Conservation (phyloP, 1,284 basidiomycete species). For the Quambalaria eucalypti region DNA sequence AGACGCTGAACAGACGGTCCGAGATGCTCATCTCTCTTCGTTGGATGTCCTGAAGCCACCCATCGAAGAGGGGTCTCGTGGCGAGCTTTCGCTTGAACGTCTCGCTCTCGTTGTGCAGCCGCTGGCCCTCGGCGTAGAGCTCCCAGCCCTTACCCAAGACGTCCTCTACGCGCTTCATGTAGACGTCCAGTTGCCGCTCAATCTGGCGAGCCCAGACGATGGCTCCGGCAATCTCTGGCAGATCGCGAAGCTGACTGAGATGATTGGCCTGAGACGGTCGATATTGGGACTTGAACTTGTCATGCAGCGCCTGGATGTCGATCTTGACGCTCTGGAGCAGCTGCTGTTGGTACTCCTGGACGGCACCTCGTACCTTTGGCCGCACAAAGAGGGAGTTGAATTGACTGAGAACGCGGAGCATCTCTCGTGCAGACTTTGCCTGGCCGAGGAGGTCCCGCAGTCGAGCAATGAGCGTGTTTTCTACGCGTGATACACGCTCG, state of each 20-base stretch:
- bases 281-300: constrained; percentile 75
- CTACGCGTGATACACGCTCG: constrained; percentile 88
- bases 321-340: constrained; percentile 64
- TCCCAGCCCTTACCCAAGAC: constrained; percentile 98
- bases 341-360: constrained; percentile 94
- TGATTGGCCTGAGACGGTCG: constrained; percentile 90
- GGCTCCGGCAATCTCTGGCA: constrained; percentile 90
- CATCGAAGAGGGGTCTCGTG: constrained; percentile 83
- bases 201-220: constrained; percentile 99
- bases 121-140: constrained; percentile 95
- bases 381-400: constrained; percentile 96
- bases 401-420: constrained; percentile 97
- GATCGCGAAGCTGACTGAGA: constrained; percentile 94
- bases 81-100: constrained; percentile 94
- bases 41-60: constrained; percentile 92
- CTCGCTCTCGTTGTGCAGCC: constrained; percentile 79
- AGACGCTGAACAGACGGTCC: constrained; percentile 93
- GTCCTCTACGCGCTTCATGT: constrained; percentile 99
- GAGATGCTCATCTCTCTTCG: constrained; percentile 75
- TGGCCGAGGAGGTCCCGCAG: constrained; percentile 87
- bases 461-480: constrained; percentile 94
- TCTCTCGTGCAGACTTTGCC: constrained; percentile 92
- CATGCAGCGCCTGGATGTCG: constrained; percentile 87
- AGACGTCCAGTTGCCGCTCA: constrained; percentile 84
- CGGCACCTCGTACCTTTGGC: constrained; percentile 76